A percentile compares a stretch with the other conserved stretches of the same genome.
phyloP scores from a whole-genome alignment of 2,329 filamentous ascomycete genomes.

The Trichoderma aggressivum region DNA sequence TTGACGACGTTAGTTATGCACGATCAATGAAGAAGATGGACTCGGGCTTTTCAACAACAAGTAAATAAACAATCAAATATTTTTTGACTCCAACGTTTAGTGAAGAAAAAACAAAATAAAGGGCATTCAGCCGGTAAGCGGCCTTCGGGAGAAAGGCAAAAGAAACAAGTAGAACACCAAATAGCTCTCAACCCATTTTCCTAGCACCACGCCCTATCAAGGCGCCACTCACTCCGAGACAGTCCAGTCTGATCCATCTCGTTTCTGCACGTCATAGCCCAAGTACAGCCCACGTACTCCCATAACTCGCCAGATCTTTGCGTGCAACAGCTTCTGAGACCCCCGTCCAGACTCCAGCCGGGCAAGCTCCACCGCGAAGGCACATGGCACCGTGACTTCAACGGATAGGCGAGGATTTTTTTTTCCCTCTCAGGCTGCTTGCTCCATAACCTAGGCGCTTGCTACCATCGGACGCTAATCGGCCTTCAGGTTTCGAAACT shows the following conservation, averaged over 20 bases:
- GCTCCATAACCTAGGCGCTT: constrained; percentile 15
- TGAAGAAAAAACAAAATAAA: neutral
- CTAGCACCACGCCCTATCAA: neutral
- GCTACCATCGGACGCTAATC: constrained; percentile 18
- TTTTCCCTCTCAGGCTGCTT: neutral
- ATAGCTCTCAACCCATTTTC: neutral
- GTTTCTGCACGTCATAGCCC: neutral
- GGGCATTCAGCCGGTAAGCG: neutral
- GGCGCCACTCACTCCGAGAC: neutral
- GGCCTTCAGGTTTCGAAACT: constrained; percentile 16
- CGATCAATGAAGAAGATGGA: neutral
- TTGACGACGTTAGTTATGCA: neutral
- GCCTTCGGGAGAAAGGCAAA: neutral
- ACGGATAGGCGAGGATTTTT: constrained; percentile 17
- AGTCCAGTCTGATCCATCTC: neutral
- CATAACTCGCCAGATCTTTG: constrained; percentile 6
- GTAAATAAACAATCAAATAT: too few relatives aligned
- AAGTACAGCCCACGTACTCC: constrained; percentile 8
- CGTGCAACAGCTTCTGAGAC: neutral
- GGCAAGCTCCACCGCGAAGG: constrained; percentile 17
- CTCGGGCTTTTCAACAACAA: neutral
- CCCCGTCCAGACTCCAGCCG: neutral
- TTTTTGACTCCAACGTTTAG: neutral
- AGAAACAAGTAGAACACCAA: neutral
- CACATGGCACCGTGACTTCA: constrained; percentile 19